Evolutionary conservation across 805 yeast species (phyloP).

Genomic region (Candida quercuum): DNA sequence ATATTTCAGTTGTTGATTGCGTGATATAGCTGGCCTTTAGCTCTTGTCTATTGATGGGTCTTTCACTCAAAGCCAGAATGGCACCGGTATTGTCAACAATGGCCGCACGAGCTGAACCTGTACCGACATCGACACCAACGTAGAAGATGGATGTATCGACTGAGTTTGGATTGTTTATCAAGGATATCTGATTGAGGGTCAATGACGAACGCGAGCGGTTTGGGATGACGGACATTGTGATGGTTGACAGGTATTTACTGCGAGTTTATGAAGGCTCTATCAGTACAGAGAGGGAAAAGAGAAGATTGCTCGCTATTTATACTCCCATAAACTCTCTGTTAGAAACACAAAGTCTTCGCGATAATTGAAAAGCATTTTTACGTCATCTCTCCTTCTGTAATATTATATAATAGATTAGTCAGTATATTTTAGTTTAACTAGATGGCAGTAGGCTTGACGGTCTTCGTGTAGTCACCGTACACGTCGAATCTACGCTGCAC

Average conservation of each 20-base stretch:
- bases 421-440: too few relatives aligned
- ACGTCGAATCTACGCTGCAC: slow-evolving; percentile 71
- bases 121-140: slow-evolving; percentile 93
- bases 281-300: neutral
- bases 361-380: too few relatives aligned
- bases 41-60: slow-evolving; percentile 74
- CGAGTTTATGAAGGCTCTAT: neutral
- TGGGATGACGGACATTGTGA: slow-evolving; percentile 9
- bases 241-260: neutral
- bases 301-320: too few relatives aligned
- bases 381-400: too few relatives aligned
- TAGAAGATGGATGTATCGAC: slow-evolving; percentile 35
- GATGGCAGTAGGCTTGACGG: slow-evolving; percentile 12
- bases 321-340: too few relatives aligned
- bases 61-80: slow-evolving; percentile 71
- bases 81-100: slow-evolving; percentile 79
- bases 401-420: too few relatives aligned
- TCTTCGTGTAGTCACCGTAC: slow-evolving; percentile 22
- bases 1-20: slow-evolving; percentile 86
- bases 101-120: slow-evolving; percentile 96
- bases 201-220: slow-evolving; percentile 23
- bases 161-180: slow-evolving; percentile 22
- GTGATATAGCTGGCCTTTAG: slow-evolving; percentile 70
- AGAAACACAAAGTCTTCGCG: too few relatives aligned
- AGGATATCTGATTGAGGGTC: slow-evolving; percentile 22